Base-by-base conservation (phyloP, 1,284 basidiomycete species). In the Xanthoconium separans region DNA sequence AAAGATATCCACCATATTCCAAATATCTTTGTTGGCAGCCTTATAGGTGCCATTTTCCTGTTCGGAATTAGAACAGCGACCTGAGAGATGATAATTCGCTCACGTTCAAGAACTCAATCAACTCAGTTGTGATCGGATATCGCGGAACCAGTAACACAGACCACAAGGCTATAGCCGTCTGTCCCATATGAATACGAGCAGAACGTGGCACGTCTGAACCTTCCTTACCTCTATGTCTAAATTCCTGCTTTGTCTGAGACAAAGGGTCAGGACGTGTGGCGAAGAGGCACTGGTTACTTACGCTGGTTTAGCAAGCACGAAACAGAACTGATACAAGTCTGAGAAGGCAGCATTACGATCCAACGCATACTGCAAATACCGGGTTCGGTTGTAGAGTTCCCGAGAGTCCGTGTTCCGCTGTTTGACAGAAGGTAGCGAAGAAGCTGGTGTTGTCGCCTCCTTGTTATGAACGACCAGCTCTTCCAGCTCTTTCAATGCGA, bases 1-100 rank as follows among this genome's bases (percentile, higher is more conserved):
- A 41, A 39, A 31, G 29, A 42, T 40, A 72, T 76, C n/a, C 55
- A 88, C 88, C 89, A 91, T 91, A 53, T 69, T 79, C 89, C 89
- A 91, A n/a, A 91, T 70, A 70, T 91, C 89, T 63, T 90, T 91
- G 65, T 89, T 91, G 7, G 82, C 82, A 0, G 84, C 87, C 62
- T 84, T 90, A 70, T 87, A 89, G 1, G 74, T 77, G 9, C 77
- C 78, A 52, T 77, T 80, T 56, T 85, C 80, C 84, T 90, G 65
- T 50, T 51, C 34, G 45, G 34, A 13, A 40, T 57, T 47, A 47
- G 54, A 51, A 51, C 48, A 33, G 31, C 41, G 36, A 50, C 11
- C 34, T 22, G 22, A n/a, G 27, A 27, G 37, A 53, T 22, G 34
- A 4, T n/a, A 6, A 34, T 6, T n/a, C 27, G 70, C 82, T 45